These are phyloP conservation scores for Aleurites moluccanus DNA, from an alignment of 441 rosid species.

Conservation along the genomic window DNA sequence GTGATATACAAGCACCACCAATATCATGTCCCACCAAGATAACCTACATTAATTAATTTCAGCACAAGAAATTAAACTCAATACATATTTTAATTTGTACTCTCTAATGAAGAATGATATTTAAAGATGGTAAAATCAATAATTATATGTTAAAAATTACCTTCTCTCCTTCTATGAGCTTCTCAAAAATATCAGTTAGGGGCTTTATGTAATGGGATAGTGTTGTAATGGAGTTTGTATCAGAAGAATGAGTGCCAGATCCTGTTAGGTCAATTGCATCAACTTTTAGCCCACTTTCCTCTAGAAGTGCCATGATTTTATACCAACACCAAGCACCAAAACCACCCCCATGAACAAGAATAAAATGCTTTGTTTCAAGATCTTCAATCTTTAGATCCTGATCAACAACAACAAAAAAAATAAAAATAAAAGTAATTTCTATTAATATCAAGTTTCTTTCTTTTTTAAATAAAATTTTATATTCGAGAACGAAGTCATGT, in stretches of 20 bases:
- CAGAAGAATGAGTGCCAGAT: conserved; percentile 64
- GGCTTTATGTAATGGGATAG: conserved; percentile 75
- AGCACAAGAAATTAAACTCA: too few species aligned
- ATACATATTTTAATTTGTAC: too few species aligned
- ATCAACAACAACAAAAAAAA: too few species aligned
- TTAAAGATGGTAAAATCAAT: too few species aligned
- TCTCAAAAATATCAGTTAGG: conserved; percentile 56
- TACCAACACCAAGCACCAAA: conserved; percentile 99
- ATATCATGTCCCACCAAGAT: conserved; percentile 86
- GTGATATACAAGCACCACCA: conserved; percentile 84
- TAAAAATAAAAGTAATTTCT: too few species aligned
- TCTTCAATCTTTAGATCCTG: conserved; percentile 58
- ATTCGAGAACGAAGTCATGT: too few species aligned
- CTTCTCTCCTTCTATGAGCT: conserved; percentile 62
- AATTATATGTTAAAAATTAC: conserved; percentile 32
- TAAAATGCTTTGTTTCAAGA: conserved; percentile 64
- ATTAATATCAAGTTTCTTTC: too few species aligned
- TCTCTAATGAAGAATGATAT: too few species aligned
- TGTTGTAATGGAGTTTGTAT: conserved; percentile 52
- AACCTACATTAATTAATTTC: conserved; percentile 42
- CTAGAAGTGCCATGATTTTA: conserved; percentile 74
- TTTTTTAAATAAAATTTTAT: too few species aligned
- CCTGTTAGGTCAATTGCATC: conserved; percentile 78
- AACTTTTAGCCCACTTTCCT: conserved; percentile 70
- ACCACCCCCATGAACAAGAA: conserved; percentile 92